Percentiles rank a stretch among this genome's conserved stretches.
Conservation (phyloP, 805 yeast genomes). For the Suhomyces vadensis region DNA sequence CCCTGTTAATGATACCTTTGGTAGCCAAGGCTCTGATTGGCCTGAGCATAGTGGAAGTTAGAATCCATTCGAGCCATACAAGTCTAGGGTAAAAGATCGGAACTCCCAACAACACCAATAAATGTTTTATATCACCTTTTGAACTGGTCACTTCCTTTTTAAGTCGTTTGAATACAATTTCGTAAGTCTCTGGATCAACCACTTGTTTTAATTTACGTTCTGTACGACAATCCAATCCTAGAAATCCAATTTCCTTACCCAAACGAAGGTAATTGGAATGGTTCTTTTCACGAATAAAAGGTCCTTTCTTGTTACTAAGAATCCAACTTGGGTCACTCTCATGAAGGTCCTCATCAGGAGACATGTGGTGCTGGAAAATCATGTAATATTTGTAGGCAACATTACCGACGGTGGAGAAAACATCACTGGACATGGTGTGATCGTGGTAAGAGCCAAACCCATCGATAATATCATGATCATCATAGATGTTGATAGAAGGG, state of each 20-base stretch:
- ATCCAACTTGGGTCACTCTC: constrained; percentile 58
- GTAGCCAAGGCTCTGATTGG: constrained; percentile 65
- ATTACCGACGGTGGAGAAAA: constrained; percentile 72
- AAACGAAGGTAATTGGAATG: constrained; percentile 72
- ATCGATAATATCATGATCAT: constrained; percentile 96
- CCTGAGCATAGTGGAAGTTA: constrained; percentile 56
- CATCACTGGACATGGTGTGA: constrained; percentile 66
- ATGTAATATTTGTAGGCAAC: constrained; percentile 83
- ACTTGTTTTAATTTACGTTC: constrained; percentile 72
- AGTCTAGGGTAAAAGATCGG: constrained; percentile 94
- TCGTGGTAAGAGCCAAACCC: constrained; percentile 91
- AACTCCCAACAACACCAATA: constrained; percentile 84
- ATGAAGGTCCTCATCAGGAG: constrained; percentile 43
- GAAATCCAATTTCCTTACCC: constrained; percentile 69
- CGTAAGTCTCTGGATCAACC: constrained; percentile 57
- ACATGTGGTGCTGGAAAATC: constrained; percentile 86
- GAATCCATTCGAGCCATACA: constrained; percentile 82
- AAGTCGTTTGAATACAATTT: constrained; percentile 59
- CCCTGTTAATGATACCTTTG: constrained; percentile 60
- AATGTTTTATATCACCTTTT: constrained; percentile 65
- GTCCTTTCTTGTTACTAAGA: constrained; percentile 56
- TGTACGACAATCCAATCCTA: constrained; percentile 91
- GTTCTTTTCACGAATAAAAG: constrained; percentile 64
- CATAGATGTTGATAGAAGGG: constrained; percentile 84
- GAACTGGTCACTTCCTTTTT: constrained; percentile 50